phyloP scores from a whole-genome alignment of 140 eudicot genomes.

The Bidens hawaiensis region DNA sequence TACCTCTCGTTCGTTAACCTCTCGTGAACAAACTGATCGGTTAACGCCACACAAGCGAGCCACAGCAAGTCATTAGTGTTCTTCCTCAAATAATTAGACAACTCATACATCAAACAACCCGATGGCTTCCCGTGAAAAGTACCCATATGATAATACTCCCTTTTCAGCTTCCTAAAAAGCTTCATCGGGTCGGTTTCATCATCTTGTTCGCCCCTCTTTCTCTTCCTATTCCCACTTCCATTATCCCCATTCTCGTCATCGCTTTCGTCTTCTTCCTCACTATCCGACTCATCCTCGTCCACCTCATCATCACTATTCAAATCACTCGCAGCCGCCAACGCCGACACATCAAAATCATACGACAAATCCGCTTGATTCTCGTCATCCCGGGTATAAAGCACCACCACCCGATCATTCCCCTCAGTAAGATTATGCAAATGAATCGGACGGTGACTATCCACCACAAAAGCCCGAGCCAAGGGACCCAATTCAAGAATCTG shows the following conservation, averaged over 20 bases:
- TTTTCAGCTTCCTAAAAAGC: slow-evolving; percentile 65
- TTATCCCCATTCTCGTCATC: slow-evolving; percentile 45
- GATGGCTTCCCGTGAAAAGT: slow-evolving; percentile 97
- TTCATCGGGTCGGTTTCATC: slow-evolving; percentile 59
- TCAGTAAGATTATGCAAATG: slow-evolving; percentile 77
- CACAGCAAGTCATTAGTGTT: slow-evolving; percentile 67
- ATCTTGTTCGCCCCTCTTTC: slow-evolving; percentile 49
- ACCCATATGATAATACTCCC: slow-evolving; percentile 73
- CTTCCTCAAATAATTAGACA: slow-evolving; percentile 50
- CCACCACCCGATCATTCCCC: slow-evolving; percentile 68
- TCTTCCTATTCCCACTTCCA: slow-evolving; percentile 42
- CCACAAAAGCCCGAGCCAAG: slow-evolving; percentile 63
- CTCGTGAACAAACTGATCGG: slow-evolving; percentile 93
- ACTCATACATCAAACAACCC: slow-evolving; percentile 91
- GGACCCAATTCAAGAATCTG: slow-evolving; percentile 51
- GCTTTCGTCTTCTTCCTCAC: slow-evolving; percentile 42
- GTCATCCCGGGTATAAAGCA: slow-evolving; percentile 72
- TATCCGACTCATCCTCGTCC: slow-evolving; percentile 47
- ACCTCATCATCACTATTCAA: slow-evolving; percentile 74
- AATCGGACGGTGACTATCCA: slow-evolving; percentile 92
- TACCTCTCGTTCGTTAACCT: slow-evolving; percentile 81
- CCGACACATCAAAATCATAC: slow-evolving; percentile 61
- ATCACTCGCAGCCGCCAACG: slow-evolving; percentile 69
- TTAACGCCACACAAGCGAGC: slow-evolving; percentile 93
- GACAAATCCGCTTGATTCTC: slow-evolving; percentile 76